Conservation (phyloP, 352 stramenopile genomes). For the Globisporangium uncinulatum region DNA sequence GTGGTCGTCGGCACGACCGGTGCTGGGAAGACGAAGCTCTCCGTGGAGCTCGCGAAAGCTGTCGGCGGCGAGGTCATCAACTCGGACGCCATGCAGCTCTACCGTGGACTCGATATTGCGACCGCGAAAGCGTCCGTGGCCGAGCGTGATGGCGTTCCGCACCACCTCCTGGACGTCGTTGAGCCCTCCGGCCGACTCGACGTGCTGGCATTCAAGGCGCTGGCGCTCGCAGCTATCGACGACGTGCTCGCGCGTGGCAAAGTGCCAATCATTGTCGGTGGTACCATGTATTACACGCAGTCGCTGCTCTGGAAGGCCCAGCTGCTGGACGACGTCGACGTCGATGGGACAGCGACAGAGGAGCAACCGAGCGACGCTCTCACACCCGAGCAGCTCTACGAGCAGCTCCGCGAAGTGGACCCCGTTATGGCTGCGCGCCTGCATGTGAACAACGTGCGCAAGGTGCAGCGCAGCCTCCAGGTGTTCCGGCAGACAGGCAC, state of each 20-base stretch:
- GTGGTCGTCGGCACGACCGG: constrained; percentile 90
- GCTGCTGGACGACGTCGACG: constrained; percentile 68
- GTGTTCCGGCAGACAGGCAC: constrained; percentile 80
- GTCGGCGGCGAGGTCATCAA: constrained; percentile 90
- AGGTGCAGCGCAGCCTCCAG: constrained; percentile 81
- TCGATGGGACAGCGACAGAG: constrained; percentile 8
- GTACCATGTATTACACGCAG: constrained; percentile 93
- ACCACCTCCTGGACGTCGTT: constrained; percentile 87
- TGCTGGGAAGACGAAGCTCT: constrained; percentile 90
- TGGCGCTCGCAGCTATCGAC: constrained; percentile 71
- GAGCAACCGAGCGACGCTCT: constrained; percentile 1
- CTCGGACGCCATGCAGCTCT: constrained; percentile 92
- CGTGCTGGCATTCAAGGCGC: constrained; percentile 77
- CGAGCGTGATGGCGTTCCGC: constrained; percentile 84
- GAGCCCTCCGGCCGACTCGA: constrained; percentile 70
- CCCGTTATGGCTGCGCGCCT: constrained; percentile 74
- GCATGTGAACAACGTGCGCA: constrained; percentile 85
- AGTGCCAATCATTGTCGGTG: constrained; percentile 88
- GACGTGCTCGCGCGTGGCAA: constrained; percentile 84
- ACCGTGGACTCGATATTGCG: constrained; percentile 83
- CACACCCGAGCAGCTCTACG: constrained; percentile 56
- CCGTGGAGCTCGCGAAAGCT: constrained; percentile 86
- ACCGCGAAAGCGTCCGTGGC: constrained; percentile 84
- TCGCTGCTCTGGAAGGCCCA: constrained; percentile 85
- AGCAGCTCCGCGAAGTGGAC: constrained; percentile 59